Evolutionary conservation across 805 yeast species (phyloP).

Genomic region (Cyberlindnera americana): DNA sequence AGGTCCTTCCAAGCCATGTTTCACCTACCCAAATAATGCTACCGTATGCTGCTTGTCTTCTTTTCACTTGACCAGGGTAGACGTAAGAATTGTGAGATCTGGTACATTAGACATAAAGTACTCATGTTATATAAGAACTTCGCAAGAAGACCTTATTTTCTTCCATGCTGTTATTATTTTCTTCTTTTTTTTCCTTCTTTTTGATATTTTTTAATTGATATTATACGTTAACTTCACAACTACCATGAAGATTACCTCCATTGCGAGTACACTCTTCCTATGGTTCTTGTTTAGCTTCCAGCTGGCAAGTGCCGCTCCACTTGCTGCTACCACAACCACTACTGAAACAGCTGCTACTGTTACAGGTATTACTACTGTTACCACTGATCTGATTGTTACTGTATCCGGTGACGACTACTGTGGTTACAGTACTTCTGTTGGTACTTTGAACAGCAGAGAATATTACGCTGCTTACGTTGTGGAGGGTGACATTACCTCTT

Average conservation of each 20-base stretch:
- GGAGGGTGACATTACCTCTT: not conserved
- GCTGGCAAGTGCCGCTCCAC: not conserved
- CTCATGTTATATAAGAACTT: too few species aligned
- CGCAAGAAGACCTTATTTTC: too few species aligned
- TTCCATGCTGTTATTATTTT: constrained; percentile 12
- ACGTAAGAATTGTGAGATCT: too few species aligned
- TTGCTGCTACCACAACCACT: not conserved
- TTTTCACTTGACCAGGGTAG: too few species aligned
- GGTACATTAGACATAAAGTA: too few species aligned
- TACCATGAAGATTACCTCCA: not conserved
- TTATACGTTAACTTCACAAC: not conserved
- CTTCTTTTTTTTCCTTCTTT: too few species aligned
- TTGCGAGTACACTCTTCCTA: not conserved
- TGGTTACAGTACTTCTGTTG: not conserved
- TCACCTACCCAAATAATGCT: too few species aligned
- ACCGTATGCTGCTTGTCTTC: too few species aligned
- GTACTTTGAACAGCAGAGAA: not conserved
- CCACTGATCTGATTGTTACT: not conserved
- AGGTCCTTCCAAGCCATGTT: too few species aligned
- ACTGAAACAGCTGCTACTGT: not conserved
- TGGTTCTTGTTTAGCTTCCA: not conserved
- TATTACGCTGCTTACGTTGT: not conserved
- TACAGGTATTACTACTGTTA: not conserved
- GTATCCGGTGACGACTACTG: not conserved
- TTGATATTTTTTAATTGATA: too few species aligned